Evolutionary conservation across 1,284 basidiomycete genomes (phyloP).

Genomic region (Phellopilus nigrolimitatus): DNA sequence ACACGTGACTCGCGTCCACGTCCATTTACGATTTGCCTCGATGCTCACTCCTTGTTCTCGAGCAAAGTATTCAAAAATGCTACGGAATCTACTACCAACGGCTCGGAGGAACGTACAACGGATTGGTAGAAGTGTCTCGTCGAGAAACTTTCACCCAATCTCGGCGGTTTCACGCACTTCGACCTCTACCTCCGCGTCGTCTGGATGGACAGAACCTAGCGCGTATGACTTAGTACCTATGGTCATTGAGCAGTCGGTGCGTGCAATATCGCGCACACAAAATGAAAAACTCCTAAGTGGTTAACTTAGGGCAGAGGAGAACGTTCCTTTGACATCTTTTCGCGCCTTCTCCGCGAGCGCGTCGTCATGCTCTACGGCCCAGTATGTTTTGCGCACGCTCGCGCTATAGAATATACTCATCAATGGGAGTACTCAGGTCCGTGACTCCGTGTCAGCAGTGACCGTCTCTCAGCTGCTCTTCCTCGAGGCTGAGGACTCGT

Average conservation of each 20-base stretch:
- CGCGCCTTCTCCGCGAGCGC: conserved; percentile 81
- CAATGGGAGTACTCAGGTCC: conserved; percentile 59
- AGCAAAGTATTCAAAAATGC: not conserved
- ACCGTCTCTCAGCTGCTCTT: conserved; percentile 88
- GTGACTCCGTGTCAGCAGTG: conserved; percentile 79
- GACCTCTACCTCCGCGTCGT: not conserved
- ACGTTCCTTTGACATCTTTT: conserved; percentile 93
- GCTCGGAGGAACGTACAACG: not conserved
- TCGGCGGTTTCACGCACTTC: not conserved
- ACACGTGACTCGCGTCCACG: not conserved
- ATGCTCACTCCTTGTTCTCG: not conserved
- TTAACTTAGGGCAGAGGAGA: conserved; percentile 78
- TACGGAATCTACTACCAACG: not conserved
- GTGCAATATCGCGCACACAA: conserved; percentile 23
- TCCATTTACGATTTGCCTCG: not conserved
- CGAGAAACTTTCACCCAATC: conserved; percentile 6
- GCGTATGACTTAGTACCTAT: conserved; percentile 67
- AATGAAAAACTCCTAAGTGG: not conserved
- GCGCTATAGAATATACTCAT: not conserved
- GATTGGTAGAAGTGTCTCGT: not conserved
- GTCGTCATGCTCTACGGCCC: conserved; percentile 92
- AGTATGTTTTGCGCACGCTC: conserved; percentile 43
- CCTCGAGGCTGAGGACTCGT: conserved; percentile 88
- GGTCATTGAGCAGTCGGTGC: conserved; percentile 88
- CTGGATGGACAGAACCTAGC: conserved; percentile 16